Conservation (phyloP, 495 filamentous ascomycete species). For the Penicillium tannophilum region DNA sequence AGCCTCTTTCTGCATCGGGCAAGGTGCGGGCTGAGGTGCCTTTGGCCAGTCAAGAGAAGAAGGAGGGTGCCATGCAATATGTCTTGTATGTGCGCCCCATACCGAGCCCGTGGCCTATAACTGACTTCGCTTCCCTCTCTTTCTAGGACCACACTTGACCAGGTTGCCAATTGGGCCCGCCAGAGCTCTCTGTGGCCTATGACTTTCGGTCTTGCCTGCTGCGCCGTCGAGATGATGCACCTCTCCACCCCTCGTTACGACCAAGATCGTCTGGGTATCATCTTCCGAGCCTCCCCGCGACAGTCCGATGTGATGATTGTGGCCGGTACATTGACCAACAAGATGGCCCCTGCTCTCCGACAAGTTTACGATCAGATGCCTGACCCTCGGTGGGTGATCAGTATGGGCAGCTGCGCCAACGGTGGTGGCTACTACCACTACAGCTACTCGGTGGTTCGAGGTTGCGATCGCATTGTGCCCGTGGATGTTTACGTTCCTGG, state of each 20-base stretch:
- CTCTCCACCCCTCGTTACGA: conserved; percentile 94
- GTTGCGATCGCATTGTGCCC: conserved; percentile 91
- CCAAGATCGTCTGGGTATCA: conserved; percentile 93
- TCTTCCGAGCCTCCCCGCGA: conserved; percentile 92
- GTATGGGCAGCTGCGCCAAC: conserved; percentile 94
- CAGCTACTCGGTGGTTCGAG: conserved; percentile 88
- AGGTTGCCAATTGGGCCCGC: conserved; percentile 91
- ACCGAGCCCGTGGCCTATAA: background rate
- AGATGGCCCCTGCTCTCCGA: conserved; percentile 93
- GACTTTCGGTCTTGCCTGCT: conserved; percentile 97
- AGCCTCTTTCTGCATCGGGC: conserved; percentile 48
- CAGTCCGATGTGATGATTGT: conserved; percentile 99
- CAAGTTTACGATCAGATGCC: conserved; percentile 99
- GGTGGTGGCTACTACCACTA: conserved; percentile 98
- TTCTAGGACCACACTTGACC: conserved; percentile 82
- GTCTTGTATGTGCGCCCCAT: conserved; percentile 69
- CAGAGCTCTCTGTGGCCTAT: conserved; percentile 95
- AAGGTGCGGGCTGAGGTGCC: conserved; percentile 74
- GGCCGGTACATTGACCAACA: conserved; percentile 93
- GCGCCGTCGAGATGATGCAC: conserved; percentile 98
- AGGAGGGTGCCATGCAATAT: conserved; percentile 96
- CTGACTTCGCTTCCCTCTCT: conserved; percentile 13
- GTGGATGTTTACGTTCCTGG: conserved; percentile 98
- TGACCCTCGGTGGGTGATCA: conserved; percentile 92
- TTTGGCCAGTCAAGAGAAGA: conserved; percentile 86